Evolutionary conservation across 1,284 basidiomycete genomes (phyloP).

Genomic region (Ustilago nuda): DNA sequence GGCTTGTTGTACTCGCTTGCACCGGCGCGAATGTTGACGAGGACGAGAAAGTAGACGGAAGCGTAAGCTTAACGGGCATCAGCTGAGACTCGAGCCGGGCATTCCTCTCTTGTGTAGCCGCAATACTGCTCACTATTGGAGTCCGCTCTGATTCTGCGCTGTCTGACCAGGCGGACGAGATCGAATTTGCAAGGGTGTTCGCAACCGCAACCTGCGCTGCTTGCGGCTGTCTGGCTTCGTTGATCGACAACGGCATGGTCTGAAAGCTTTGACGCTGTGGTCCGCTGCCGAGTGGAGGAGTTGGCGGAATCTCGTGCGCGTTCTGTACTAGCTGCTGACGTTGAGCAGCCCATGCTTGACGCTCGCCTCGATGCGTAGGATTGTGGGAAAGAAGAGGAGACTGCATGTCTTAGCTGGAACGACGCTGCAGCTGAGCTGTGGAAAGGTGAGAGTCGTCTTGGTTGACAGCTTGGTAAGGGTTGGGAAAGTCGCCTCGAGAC

Average conservation of each 20-base stretch:
- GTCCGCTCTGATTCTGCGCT: slow-evolving; percentile 49
- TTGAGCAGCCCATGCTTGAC: not conserved
- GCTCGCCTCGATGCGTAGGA: slow-evolving; percentile 2
- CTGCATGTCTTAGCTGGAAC: slow-evolving; percentile 29
- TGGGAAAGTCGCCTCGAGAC: slow-evolving; percentile 24
- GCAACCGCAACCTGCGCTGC: slow-evolving; percentile 1
- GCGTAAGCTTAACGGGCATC: slow-evolving; percentile 38
- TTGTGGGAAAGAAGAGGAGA: slow-evolving; percentile 17
- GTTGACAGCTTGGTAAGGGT: slow-evolving; percentile 10
- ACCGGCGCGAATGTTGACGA: slow-evolving; percentile 13
- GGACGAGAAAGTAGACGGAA: slow-evolving; percentile 28
- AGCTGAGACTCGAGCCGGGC: slow-evolving; percentile 31
- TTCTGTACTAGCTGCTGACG: not conserved
- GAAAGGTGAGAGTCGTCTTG: slow-evolving; percentile 35
- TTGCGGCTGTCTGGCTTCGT: slow-evolving; percentile 11
- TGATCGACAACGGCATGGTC: slow-evolving; percentile 36
- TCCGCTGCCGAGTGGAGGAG: slow-evolving; percentile 27
- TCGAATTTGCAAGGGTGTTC: slow-evolving; percentile 9
- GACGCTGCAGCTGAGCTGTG: slow-evolving; percentile 39
- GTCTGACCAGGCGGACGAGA: slow-evolving; percentile 40
- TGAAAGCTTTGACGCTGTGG: slow-evolving; percentile 18
- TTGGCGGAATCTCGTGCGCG: slow-evolving; percentile 26
- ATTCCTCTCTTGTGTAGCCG: slow-evolving; percentile 34
- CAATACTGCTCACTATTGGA: slow-evolving; percentile 54
- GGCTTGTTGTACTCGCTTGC: not conserved